Evolutionary conservation across 2,329 filamentous ascomycete species (phyloP), one percentile per base, ranked within the genome.

Genomic region (Stachybotrys echinatus): DNA sequence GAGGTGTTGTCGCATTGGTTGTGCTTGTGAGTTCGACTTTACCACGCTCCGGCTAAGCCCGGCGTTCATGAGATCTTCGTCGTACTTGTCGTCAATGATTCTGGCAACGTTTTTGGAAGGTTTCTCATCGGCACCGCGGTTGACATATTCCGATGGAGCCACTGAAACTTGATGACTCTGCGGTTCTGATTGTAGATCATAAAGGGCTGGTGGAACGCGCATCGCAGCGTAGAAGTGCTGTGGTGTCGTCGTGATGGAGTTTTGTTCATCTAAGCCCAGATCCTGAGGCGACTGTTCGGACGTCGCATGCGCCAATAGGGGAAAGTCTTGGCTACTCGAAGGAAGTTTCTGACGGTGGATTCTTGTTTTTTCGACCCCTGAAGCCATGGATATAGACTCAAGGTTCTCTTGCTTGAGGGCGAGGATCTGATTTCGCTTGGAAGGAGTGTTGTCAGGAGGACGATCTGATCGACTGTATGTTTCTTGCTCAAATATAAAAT

Each of bases 161-260:
- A 5, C 14, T 3, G 27, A 14, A 8, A 14, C 10, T 34, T 34
- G 27, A 14, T 34, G 27, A 14, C 10, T 34, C 14, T 34, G 3
- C 27, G 14, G 10, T 34, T 34, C 27, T 34, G 27, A 34, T 34
- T 34, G 27, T 3, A 14, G 10, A 14, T 14, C 5, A 39, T 44
- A 14, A 10, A 58, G 39, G 5, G 6, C 50, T 17, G 48, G 43
- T 1, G 57, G 48, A 23, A 55, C 42, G 38, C 52, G 34, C 60
- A 58, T 59, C 17, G 55, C 50, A 2, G 62, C 52, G 39, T 61
- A 64, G 23, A 64, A 65, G 20, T 59, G 51, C 14, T 54, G 49
- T 5, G 61, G 59, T 21, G 56, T 58, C 23, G 52, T 47, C 6
- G 54, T 50, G 20, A 54, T 53, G 12, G 58, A 61, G 7, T 44